These are phyloP conservation scores for Aspergillus glaucus DNA, from an alignment of 2,329 filamentous ascomycete genomes.

Conservation along the genomic window DNA sequence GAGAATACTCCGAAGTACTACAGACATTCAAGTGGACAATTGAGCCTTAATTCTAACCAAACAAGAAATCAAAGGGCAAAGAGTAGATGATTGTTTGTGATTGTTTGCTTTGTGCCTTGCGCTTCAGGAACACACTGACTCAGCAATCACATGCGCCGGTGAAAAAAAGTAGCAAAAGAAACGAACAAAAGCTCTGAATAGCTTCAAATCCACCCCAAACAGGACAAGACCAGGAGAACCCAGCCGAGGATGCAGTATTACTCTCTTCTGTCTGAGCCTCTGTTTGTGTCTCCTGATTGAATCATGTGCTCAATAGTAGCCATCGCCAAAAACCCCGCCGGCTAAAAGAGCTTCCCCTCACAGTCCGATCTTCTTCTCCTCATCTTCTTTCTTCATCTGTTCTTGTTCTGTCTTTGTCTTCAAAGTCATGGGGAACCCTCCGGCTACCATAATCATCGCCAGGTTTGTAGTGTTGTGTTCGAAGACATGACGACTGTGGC, in stretches of 20 bases:
- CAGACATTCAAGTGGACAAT: no score
- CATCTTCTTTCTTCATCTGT: not conserved
- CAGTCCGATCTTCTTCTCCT: not conserved
- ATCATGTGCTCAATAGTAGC: not conserved
- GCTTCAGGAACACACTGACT: not conserved
- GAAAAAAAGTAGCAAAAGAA: not conserved
- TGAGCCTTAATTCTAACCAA: no score
- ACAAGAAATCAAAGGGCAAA: no score
- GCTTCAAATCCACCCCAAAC: not conserved
- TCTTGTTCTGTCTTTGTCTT: not conserved
- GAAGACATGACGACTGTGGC: not conserved
- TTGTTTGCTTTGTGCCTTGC: not conserved
- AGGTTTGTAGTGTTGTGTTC: slow-evolving; percentile 23
- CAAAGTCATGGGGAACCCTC: slow-evolving; percentile 30
- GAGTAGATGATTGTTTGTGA: no score
- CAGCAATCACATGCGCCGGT: not conserved
- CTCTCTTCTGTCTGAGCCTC: not conserved
- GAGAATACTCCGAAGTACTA: no score
- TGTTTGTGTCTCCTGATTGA: not conserved
- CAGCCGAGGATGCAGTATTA: not conserved
- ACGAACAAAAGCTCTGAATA: not conserved
- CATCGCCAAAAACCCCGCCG: not conserved
- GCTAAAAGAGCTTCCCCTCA: not conserved
- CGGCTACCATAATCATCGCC: slow-evolving; percentile 38
- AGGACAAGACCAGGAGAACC: not conserved